These are phyloP conservation scores for Papilionanthe hybrid DNA, from an alignment of 116 monocot species.

Conservation along the genomic window DNA sequence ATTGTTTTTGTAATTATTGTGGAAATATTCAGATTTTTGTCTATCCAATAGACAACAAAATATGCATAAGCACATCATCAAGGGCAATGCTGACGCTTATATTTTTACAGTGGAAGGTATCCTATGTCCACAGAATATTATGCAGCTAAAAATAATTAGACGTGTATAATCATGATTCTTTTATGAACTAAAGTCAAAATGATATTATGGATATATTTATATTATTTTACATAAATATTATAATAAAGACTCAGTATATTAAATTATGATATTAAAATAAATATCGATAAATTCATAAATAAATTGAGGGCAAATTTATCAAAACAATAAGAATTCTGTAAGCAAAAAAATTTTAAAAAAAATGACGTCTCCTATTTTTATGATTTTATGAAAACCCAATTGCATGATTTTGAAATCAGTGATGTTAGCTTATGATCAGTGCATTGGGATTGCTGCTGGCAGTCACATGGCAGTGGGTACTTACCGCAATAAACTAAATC, in stretches of 20 bases:
- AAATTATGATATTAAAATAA: not conserved
- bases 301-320: too few species aligned
- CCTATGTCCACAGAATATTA: not conserved
- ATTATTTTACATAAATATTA: not conserved
- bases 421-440: not conserved
- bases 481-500: not conserved
- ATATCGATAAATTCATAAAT: too few species aligned
- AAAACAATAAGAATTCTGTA: too few species aligned
- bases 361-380: too few species aligned
- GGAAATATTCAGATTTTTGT: too few species aligned
- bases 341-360: too few species aligned
- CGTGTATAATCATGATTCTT: not conserved
- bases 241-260: not conserved
- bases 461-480: conserved; percentile 11
- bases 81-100: too few species aligned
- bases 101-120: too few species aligned
- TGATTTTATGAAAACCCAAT: too few species aligned
- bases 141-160: not conserved
- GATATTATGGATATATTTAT: not conserved
- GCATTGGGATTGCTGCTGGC: conserved; percentile 5
- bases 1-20: too few species aligned
- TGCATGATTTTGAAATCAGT: not conserved
- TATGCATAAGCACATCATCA: too few species aligned
- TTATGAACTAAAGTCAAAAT: not conserved
- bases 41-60: too few species aligned